phyloP scores from a whole-genome alignment of 2,329 filamentous ascomycete species.

The Aspergillus sp. region DNA sequence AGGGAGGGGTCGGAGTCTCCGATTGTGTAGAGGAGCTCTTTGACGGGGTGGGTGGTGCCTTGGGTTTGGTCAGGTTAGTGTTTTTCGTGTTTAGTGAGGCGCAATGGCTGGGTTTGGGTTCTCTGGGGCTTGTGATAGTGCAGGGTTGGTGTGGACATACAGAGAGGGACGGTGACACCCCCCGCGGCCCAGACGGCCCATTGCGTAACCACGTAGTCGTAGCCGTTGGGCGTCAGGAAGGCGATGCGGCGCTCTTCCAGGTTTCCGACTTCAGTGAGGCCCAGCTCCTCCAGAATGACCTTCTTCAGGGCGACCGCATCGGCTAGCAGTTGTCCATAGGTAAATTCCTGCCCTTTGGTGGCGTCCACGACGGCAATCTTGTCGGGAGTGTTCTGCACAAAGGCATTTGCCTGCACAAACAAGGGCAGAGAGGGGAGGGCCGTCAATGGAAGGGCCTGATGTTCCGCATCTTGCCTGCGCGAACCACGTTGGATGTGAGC shows the following conservation, averaged over 20 bases:
- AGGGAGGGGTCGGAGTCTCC: slow-evolving; percentile 46
- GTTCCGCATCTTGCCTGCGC: background rate
- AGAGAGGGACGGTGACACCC: slow-evolving; percentile 47
- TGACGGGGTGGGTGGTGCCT: slow-evolving; percentile 46
- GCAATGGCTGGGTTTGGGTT: too few relatives aligned
- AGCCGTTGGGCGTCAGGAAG: slow-evolving; percentile 44
- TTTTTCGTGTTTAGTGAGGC: too few relatives aligned
- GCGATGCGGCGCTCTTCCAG: slow-evolving; percentile 43
- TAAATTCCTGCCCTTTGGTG: slow-evolving; percentile 42
- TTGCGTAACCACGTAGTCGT: slow-evolving; percentile 46
- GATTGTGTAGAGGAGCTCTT: slow-evolving; percentile 46
- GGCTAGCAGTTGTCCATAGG: slow-evolving; percentile 43
- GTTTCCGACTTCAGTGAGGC: slow-evolving; percentile 26
- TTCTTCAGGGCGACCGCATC: slow-evolving; percentile 41
- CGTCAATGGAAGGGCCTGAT: slow-evolving; percentile 15
- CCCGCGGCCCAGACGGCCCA: slow-evolving; percentile 49
- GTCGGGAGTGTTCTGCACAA: slow-evolving; percentile 32
- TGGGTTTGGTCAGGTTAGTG: background rate
- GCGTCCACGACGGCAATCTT: slow-evolving; percentile 45
- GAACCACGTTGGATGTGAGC: background rate
- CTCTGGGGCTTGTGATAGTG: too few relatives aligned
- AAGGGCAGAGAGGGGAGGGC: slow-evolving; percentile 43
- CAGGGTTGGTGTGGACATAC: slow-evolving; percentile 28
- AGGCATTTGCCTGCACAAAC: slow-evolving; percentile 40
- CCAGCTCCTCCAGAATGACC: slow-evolving; percentile 36